Evolutionary conservation across 108 stramenopile genomes (phyloP).

Genomic region (Conticribra guillardii): DNA sequence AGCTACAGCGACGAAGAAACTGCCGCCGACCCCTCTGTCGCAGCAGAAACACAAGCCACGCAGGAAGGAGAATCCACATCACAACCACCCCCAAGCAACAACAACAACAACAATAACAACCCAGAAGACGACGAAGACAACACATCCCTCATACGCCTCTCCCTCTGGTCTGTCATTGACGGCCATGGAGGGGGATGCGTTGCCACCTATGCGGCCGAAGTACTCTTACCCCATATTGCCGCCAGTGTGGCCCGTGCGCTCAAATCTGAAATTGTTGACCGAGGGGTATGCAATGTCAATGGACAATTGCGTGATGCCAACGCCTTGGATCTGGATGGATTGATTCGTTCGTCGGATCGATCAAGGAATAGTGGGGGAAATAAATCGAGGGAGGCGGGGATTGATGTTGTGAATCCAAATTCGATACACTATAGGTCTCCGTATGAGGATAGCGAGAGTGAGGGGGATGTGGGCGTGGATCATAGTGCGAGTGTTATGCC

Average conservation of each 20-base stretch:
- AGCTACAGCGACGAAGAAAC: not conserved
- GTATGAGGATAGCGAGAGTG: slow-evolving; percentile 68
- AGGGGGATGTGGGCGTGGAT: slow-evolving; percentile 50
- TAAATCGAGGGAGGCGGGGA: slow-evolving; percentile 35
- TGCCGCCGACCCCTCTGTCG: not conserved
- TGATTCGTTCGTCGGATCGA: slow-evolving; percentile 73
- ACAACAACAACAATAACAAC: slow-evolving; percentile 19
- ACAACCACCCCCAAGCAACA: slow-evolving; percentile 6
- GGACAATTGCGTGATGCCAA: slow-evolving; percentile 83
- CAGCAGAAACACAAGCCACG: not conserved
- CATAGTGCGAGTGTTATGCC: not conserved
- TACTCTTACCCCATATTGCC: slow-evolving; percentile 78
- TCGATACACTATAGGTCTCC: slow-evolving; percentile 83
- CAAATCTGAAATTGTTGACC: slow-evolving; percentile 75
- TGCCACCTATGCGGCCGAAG: slow-evolving; percentile 78
- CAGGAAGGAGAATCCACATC: not conserved
- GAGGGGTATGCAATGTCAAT: slow-evolving; percentile 80
- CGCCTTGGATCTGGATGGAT: slow-evolving; percentile 80
- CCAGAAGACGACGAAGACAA: slow-evolving; percentile 40
- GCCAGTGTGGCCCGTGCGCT: slow-evolving; percentile 70
- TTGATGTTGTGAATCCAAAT: slow-evolving; percentile 62
- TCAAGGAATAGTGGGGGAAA: slow-evolving; percentile 17
- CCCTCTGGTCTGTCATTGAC: slow-evolving; percentile 85
- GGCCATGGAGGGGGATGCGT: slow-evolving; percentile 89
- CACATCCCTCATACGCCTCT: slow-evolving; percentile 64